phyloP scores from a whole-genome alignment of 371 early-diverging fungal species.

The Mucor velutinosus region DNA sequence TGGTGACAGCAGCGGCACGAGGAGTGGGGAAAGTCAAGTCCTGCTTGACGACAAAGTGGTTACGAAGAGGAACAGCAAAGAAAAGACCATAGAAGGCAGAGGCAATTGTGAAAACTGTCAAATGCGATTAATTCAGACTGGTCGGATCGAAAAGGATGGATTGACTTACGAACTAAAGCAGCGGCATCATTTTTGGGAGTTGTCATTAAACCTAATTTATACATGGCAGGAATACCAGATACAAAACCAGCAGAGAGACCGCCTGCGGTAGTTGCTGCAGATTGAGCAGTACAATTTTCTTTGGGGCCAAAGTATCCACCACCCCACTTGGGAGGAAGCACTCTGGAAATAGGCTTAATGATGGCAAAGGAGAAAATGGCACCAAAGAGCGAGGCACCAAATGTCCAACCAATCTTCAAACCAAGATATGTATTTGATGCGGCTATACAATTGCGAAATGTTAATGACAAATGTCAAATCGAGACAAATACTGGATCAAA shows the following conservation, averaged over 20 bases:
- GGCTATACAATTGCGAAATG: conserved; percentile 44
- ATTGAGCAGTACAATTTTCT: conserved; percentile 72
- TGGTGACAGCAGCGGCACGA: conserved; percentile 71
- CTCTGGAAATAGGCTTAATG: conserved; percentile 59
- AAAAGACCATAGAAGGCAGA: conserved; percentile 76
- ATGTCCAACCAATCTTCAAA: conserved; percentile 73
- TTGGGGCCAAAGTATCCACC: conserved; percentile 72
- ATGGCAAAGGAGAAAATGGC: conserved; percentile 73
- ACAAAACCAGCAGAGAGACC: conserved; percentile 73
- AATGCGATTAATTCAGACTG: background rate
- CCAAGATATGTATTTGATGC: conserved; percentile 79
- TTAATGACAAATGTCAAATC: background rate
- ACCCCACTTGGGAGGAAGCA: conserved; percentile 48
- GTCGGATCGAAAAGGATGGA: conserved; percentile 5
- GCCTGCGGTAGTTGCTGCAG: conserved; percentile 73
- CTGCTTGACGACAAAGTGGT: conserved; percentile 71
- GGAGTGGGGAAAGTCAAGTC: conserved; percentile 75
- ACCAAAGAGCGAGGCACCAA: conserved; percentile 73
- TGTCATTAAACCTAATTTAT: conserved; percentile 61
- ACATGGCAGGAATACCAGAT: conserved; percentile 75
- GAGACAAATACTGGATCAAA: background rate
- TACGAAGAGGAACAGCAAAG: conserved; percentile 75
- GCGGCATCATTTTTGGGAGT: conserved; percentile 53
- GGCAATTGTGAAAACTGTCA: conserved; percentile 54
- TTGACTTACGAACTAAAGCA: conserved; percentile 33